Conservation (phyloP, 768 basidiomycete species). For the Mrakia frigida region DNA sequence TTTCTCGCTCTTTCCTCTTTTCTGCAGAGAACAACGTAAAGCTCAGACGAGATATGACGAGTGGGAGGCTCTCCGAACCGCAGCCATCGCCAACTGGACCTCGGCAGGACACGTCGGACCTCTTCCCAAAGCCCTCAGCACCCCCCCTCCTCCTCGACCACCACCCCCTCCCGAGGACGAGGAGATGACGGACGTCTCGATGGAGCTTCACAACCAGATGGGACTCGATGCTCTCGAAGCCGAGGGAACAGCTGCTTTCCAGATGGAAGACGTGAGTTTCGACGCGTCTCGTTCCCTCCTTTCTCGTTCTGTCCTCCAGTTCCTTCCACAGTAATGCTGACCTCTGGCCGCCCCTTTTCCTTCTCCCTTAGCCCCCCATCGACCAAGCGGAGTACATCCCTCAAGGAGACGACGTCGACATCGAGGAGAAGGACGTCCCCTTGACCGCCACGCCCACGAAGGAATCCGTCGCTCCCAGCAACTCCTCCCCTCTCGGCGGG, state of each 20-base stretch:
- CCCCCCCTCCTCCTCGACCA: conserved; percentile 68
- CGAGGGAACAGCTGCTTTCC: conserved; percentile 54
- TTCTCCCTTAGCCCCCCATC: conserved; percentile 54
- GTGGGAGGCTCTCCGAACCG: conserved; percentile 77
- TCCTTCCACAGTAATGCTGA: conserved; percentile 33
- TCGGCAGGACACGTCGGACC: conserved; percentile 37
- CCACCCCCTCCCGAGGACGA: conserved; percentile 71
- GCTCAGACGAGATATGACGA: conserved; percentile 77
- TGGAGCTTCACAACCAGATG: conserved; percentile 60
- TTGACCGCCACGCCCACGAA: neutral
- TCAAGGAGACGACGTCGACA: neutral
- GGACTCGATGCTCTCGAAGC: conserved; percentile 32
- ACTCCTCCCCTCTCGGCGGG: conserved; percentile 31
- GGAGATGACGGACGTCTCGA: conserved; percentile 79
- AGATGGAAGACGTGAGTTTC: conserved; percentile 63
- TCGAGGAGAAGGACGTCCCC: neutral
- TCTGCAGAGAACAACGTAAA: conserved; percentile 73
- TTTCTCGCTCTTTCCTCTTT: neutral
- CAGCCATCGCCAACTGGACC: conserved; percentile 57
- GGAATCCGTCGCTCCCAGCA: conserved; percentile 13
- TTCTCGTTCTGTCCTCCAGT: conserved; percentile 44
- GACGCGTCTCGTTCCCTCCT: neutral
- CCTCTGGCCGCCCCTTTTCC: conserved; percentile 11
- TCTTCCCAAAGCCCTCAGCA: conserved; percentile 61
- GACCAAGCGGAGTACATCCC: conserved; percentile 59